phyloP scores from a whole-genome alignment of 345 rosid species.

The Ceriops zippeliana region DNA sequence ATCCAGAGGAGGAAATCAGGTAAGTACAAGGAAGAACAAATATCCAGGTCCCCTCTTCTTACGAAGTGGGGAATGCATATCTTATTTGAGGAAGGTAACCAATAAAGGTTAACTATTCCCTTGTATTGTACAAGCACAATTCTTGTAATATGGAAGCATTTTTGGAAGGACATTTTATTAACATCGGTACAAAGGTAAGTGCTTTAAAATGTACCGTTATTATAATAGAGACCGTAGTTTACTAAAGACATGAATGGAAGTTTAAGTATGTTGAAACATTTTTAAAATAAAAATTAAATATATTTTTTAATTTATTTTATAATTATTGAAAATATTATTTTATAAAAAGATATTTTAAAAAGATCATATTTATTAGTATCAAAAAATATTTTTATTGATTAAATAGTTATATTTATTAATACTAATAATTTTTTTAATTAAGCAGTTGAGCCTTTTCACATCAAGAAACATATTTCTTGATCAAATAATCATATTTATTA shows the following conservation, averaged over 20 bases:
- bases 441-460: no score
- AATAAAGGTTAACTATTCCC: slow-evolving; percentile 8
- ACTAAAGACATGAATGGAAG: slow-evolving; percentile 20
- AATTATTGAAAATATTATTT: no score
- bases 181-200: slow-evolving; percentile 15
- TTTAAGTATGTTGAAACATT: not conserved
- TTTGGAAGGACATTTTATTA: slow-evolving; percentile 4
- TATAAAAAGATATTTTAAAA: no score
- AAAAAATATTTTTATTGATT: no score
- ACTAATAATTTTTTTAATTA: no score
- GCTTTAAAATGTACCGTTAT: slow-evolving; percentile 1
- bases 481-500: no score
- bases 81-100: slow-evolving; percentile 22
- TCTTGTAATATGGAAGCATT: not conserved
- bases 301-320: no score
- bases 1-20: slow-evolving; percentile 40
- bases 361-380: no score
- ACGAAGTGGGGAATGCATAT: slow-evolving; percentile 31
- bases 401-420: no score
- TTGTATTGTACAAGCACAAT: not conserved
- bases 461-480: no score
- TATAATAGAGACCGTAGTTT: not conserved
- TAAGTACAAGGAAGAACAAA: slow-evolving; percentile 57
- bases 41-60: slow-evolving; percentile 30
- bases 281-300: no score